Conservation (phyloP, 352 stramenopile species). For the Globisporangium echinulatum region DNA sequence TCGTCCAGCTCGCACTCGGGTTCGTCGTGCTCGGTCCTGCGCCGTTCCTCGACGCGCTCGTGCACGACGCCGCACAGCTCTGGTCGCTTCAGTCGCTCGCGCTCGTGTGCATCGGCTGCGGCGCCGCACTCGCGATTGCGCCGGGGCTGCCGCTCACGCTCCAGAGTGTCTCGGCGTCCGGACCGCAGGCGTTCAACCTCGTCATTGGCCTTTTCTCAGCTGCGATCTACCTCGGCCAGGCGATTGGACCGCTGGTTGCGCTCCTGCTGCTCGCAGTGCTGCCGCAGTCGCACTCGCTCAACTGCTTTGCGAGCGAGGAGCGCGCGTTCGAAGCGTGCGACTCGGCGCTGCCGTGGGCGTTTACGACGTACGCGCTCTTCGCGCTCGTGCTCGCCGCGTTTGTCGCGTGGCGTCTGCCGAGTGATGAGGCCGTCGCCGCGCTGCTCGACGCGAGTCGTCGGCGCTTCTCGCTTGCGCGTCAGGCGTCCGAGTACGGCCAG, state of each 20-base stretch:
- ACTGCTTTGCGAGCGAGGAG: slow-evolving; percentile 25
- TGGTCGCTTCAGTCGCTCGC: slow-evolving; percentile 50
- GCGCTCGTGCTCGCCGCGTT: slow-evolving; percentile 25
- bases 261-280: slow-evolving; percentile 43
- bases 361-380: slow-evolving; percentile 42
- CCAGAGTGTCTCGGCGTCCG: slow-evolving; percentile 34
- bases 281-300: slow-evolving; percentile 28
- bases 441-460: slow-evolving; percentile 29
- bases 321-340: slow-evolving; percentile 24
- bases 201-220: slow-evolving; percentile 64
- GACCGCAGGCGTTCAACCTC: slow-evolving; percentile 41
- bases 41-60: slow-evolving; percentile 39
- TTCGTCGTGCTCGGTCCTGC: slow-evolving; percentile 59
- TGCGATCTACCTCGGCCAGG: slow-evolving; percentile 63
- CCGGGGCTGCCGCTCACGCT: slow-evolving; percentile 53
- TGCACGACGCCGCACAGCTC: slow-evolving; percentile 27
- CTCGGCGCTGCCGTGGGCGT: slow-evolving; percentile 58
- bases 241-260: slow-evolving; percentile 50
- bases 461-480: slow-evolving; percentile 39
- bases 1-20: slow-evolving; percentile 36
- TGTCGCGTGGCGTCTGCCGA: slow-evolving; percentile 27
- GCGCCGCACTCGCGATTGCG: slow-evolving; percentile 48
- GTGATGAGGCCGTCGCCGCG: slow-evolving; percentile 22
- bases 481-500: slow-evolving; percentile 67
- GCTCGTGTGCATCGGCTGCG: slow-evolving; percentile 50